Percentiles rank a stretch among this genome's conserved stretches.
Evolutionary conservation across 1,139 yeast species (phyloP).

Genomic region (Hyphopichia buzzinii): DNA sequence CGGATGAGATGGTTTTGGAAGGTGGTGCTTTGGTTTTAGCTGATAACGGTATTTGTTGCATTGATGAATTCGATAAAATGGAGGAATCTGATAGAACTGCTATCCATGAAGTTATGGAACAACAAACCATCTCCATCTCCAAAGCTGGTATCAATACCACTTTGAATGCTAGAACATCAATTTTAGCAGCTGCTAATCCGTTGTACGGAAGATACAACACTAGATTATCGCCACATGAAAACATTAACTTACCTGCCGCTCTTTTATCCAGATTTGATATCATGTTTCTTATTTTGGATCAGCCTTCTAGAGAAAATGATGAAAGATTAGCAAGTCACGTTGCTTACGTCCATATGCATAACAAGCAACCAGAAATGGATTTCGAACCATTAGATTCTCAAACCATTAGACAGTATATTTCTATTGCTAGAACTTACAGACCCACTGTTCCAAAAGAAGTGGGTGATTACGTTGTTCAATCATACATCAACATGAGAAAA

Average conservation of each 20-base stretch:
- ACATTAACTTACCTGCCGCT: slow-evolving; percentile 96
- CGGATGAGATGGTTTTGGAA: slow-evolving; percentile 97
- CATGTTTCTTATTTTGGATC: slow-evolving; percentile 80
- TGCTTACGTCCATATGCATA: slow-evolving; percentile 92
- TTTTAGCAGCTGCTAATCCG: slow-evolving; percentile 98
- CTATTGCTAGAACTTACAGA: slow-evolving; percentile 79
- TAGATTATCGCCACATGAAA: slow-evolving; percentile 85
- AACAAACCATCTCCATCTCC: slow-evolving; percentile 94
- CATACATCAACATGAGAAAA: slow-evolving; percentile 89
- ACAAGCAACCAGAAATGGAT: slow-evolving; percentile 75
- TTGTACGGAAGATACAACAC: slow-evolving; percentile 94
- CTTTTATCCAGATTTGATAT: slow-evolving; percentile 92
- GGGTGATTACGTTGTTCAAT: slow-evolving; percentile 82
- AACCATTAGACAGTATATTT: slow-evolving; percentile 83
- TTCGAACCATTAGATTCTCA: slow-evolving; percentile 76
- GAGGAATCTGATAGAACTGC: slow-evolving; percentile 97
- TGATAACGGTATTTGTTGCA: slow-evolving; percentile 97
- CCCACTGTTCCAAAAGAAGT: slow-evolving; percentile 88
- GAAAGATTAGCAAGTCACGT: slow-evolving; percentile 90
- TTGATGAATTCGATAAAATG: slow-evolving; percentile 99
- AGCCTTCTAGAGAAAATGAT: slow-evolving; percentile 77
- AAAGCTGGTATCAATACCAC: slow-evolving; percentile 98
- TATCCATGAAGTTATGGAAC: slow-evolving; percentile 99
- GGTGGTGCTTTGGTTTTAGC: slow-evolving; percentile 98
- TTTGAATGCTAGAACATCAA: slow-evolving; percentile 91